Evolutionary conservation across 2,329 filamentous ascomycete genomes (phyloP).

Genomic region (Torrubiellomyces zombiae): DNA sequence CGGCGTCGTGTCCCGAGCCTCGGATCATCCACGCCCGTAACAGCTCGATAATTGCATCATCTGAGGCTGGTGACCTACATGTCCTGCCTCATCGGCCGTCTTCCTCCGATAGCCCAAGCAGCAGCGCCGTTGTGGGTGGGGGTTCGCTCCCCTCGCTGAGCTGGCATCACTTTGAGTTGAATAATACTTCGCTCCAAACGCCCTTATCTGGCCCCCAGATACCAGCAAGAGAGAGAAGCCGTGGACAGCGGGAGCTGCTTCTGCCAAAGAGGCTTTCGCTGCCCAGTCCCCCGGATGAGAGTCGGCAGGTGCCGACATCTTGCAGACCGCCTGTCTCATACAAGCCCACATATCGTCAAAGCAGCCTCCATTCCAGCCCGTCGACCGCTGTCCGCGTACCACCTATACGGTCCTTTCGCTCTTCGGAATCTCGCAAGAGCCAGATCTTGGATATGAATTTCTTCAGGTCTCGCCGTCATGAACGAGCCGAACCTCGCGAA

Average conservation of each 20-base stretch:
- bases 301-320: slow-evolving; percentile 17
- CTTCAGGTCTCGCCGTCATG: slow-evolving; percentile 24
- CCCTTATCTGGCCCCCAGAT: slow-evolving; percentile 9
- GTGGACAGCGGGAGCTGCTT: slow-evolving; percentile 30
- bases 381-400: slow-evolving; percentile 25
- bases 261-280: slow-evolving; percentile 24
- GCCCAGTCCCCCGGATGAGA: slow-evolving; percentile 29
- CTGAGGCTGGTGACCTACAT: too few species aligned
- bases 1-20: too few species aligned
- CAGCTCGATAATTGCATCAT: too few species aligned
- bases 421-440: slow-evolving; percentile 39
- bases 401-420: slow-evolving; percentile 39
- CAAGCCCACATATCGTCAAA: slow-evolving; percentile 20
- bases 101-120: too few species aligned
- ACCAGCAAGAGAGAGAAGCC: slow-evolving; percentile 8
- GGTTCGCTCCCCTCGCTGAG: too few species aligned
- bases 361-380: slow-evolving; percentile 14
- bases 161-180: too few species aligned
- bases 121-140: too few species aligned
- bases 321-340: slow-evolving; percentile 33
- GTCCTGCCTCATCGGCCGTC: too few species aligned
- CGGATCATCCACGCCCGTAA: too few species aligned
- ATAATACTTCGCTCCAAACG: too few species aligned
- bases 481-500: slow-evolving; percentile 23
- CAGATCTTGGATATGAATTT: slow-evolving; percentile 35